A percentile compares a stretch with the other conserved stretches of the same genome.
phyloP scores from a whole-genome alignment of 2,329 filamentous ascomycete genomes.

The Beauveria bassiana region DNA sequence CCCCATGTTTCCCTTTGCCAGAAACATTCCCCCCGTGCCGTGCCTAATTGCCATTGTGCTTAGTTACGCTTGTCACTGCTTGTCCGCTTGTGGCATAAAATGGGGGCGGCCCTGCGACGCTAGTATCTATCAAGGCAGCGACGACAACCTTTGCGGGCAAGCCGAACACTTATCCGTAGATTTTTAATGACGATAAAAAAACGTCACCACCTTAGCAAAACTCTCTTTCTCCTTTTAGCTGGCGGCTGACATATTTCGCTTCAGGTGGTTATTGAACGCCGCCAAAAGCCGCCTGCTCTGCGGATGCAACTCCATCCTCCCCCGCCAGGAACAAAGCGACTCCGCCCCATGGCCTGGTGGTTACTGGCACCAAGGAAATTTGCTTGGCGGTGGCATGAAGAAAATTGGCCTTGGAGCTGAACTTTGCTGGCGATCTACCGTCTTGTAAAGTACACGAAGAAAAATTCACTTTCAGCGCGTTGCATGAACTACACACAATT shows the following conservation, averaged over 20 bases:
- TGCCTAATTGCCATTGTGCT: no score
- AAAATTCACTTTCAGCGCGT: neutral
- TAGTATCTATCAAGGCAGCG: no score
- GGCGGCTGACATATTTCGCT: neutral
- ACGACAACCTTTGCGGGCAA: no score
- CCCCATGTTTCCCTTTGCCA: neutral
- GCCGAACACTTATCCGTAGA: no score
- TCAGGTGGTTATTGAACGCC: neutral
- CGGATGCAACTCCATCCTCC: neutral
- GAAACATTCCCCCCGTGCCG: neutral
- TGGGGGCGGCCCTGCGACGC: no score
- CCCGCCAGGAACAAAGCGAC: neutral
- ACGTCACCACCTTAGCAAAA: neutral
- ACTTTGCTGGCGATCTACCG: neutral
- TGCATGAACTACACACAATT: neutral
- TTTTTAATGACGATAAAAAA: neutral
- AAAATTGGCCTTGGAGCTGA: neutral
- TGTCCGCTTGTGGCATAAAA: no score
- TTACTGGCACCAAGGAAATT: neutral
- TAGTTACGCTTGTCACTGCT: no score
- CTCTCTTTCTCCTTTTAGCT: neutral
- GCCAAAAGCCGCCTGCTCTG: neutral
- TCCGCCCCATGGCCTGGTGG: neutral
- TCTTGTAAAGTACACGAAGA: neutral
- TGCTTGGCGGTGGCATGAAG: neutral